Evolutionary conservation across 345 rosid species (phyloP), one percentile per base, ranked within the genome.

Genomic region (Cardamine chenopodiifolia): DNA sequence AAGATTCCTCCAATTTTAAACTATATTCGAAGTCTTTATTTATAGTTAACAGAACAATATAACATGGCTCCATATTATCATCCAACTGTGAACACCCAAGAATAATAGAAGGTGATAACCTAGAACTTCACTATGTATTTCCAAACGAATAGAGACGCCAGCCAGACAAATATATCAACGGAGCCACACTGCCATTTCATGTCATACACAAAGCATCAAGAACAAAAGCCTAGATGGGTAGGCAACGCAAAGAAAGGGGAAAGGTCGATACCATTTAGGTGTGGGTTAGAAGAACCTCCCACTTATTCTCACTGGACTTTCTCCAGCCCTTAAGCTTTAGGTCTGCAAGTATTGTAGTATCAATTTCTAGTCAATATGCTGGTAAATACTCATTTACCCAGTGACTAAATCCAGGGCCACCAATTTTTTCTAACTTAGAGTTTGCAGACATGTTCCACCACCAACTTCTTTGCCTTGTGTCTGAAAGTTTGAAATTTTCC

Each of bases 231-330:
- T 76, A 64, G 32, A 64, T 42, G 56, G 62, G 76, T 15, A 47
- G 35, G 20, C 5, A 1, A 39, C 8, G 8, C 35, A 59, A 66
- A 56, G 52, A 48, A 58, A 10, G 63, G 14, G 66, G 79, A 68
- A 48, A 61, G 9, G 32, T 35, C 9, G 25, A 34, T 88, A 94
- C 97, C 98, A 94, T 91, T 82, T 94, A 97, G 56, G 96, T 84
- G 82, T 91, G 96, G 37, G 97, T 90, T 84, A 94, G 81, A 80
- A 88, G 86, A 83, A 88, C 89, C 82, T 91, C 95, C 87, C 84
- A 86, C 81, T 67, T 84, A 84, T 85, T 83, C 75, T 70, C 85
- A 2, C 62, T 69, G 17, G 80, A 78, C 74, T 84, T 75, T 72
- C 78, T 85, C 97, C 98, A 88, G 37, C 98, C 97, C 72, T 90